Percentiles rank a stretch among this genome's conserved stretches.
phyloP scores from a whole-genome alignment of 2,329 filamentous ascomycete species.

The Phoma herbarum region DNA sequence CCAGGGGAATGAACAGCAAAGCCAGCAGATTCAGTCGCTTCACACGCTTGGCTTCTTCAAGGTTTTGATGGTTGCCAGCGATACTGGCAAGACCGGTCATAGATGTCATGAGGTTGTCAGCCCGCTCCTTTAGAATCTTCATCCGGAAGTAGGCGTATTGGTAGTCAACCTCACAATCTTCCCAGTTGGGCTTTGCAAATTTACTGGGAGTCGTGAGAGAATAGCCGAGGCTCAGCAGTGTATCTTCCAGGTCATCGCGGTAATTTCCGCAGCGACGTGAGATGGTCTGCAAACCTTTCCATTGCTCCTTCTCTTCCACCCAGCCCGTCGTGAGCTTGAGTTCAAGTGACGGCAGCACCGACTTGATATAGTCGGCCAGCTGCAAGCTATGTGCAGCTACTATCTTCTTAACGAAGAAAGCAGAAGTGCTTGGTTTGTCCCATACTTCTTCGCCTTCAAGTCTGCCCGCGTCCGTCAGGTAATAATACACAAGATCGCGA shows the following conservation, averaged over 20 bases:
- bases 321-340: slow-evolving; percentile 43
- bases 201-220: slow-evolving; percentile 21
- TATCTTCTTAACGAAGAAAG: slow-evolving; percentile 47
- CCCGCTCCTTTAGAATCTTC: slow-evolving; percentile 44
- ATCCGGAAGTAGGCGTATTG: slow-evolving; percentile 47
- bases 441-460: slow-evolving; percentile 32
- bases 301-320: slow-evolving; percentile 48
- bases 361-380: slow-evolving; percentile 48
- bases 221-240: slow-evolving; percentile 41
- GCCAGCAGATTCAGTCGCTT: slow-evolving; percentile 47
- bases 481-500: slow-evolving; percentile 41
- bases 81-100: slow-evolving; percentile 49
- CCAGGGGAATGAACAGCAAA: slow-evolving; percentile 46
- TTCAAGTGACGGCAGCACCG: slow-evolving; percentile 46
- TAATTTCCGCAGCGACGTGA: slow-evolving; percentile 48
- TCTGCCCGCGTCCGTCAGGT: slow-evolving; percentile 31
- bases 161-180: slow-evolving; percentile 42
- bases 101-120: slow-evolving; percentile 45
- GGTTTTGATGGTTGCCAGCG: slow-evolving; percentile 46
- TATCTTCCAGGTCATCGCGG: slow-evolving; percentile 48
- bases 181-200: slow-evolving; percentile 28
- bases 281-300: slow-evolving; percentile 45
- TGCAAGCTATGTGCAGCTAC: slow-evolving; percentile 47
- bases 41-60: slow-evolving; percentile 48
- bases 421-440: slow-evolving; percentile 32